These are phyloP conservation scores for Hanseniaspora valbyensis DNA, from an alignment of 805 yeast genomes.

Conservation along the genomic window DNA sequence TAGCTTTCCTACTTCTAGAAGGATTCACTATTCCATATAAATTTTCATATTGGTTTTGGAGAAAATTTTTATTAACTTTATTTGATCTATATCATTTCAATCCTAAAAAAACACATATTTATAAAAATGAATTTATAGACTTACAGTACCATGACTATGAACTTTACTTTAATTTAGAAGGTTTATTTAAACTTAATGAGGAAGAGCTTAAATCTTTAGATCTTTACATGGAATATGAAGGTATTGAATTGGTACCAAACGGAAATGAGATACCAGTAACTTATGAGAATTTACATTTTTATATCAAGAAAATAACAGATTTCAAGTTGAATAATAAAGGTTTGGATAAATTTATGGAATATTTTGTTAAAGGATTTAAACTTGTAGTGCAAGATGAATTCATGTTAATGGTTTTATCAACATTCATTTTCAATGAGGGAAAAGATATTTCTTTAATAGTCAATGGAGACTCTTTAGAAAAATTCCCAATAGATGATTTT, in stretches of 20 bases:
- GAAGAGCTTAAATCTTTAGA: constrained; percentile 46
- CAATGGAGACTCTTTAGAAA: constrained; percentile 59
- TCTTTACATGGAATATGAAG: constrained; percentile 55
- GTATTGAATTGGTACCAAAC: constrained; percentile 35
- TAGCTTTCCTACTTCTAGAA: constrained; percentile 1
- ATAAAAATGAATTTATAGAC: neutral
- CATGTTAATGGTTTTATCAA: constrained; percentile 55
- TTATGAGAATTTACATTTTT: constrained; percentile 51
- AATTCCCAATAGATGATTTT: constrained; percentile 63
- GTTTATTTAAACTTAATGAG: constrained; percentile 36
- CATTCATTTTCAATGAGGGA: constrained; percentile 38
- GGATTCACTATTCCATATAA: constrained; percentile 6
- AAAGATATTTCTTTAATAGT: constrained; percentile 73
- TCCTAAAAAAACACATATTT: neutral
- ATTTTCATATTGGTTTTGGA: constrained; percentile 4
- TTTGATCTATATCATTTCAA: neutral
- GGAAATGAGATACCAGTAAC: constrained; percentile 53
- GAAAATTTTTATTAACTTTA: neutral
- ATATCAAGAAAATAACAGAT: constrained; percentile 65
- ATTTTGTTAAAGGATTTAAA: constrained; percentile 55
- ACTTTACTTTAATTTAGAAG: constrained; percentile 25
- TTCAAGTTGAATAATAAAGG: constrained; percentile 61
- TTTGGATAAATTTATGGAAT: constrained; percentile 41
- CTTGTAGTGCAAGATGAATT: constrained; percentile 59
- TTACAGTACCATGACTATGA: constrained; percentile 3